Percentiles rank a stretch among this genome's conserved stretches.
Evolutionary conservation across 352 stramenopile genomes (phyloP).

Genomic region (Phytophthora citricola): DNA sequence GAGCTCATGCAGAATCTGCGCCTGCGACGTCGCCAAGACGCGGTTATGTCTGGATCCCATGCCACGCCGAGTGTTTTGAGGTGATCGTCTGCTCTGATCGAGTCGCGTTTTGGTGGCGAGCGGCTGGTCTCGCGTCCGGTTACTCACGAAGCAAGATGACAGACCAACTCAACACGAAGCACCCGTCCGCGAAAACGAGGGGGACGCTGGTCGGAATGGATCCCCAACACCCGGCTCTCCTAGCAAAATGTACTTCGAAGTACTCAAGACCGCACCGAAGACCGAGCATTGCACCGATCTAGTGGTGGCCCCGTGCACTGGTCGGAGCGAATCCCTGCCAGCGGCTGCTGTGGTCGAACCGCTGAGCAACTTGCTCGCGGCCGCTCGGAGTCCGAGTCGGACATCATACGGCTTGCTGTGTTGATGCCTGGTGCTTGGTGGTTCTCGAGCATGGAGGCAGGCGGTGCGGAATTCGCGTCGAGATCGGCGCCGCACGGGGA

Average conservation of each 20-base stretch:
- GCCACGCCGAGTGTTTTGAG: slow-evolving; percentile 11
- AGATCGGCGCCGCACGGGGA: not conserved
- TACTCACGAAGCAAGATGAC: slow-evolving; percentile 18
- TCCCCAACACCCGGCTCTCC: slow-evolving; percentile 18
- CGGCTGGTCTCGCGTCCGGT: slow-evolving; percentile 7
- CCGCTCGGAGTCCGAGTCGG: not conserved
- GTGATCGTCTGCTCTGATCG: slow-evolving; percentile 6
- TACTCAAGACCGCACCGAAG: not conserved
- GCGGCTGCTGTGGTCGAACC: slow-evolving; percentile 5
- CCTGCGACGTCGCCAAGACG: slow-evolving; percentile 23
- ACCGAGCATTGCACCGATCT: not conserved
- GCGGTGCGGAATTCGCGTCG: not conserved
- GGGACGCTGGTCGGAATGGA: slow-evolving; percentile 22
- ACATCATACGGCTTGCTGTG: not conserved
- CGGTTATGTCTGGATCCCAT: slow-evolving; percentile 37
- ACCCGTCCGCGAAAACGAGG: slow-evolving; percentile 22
- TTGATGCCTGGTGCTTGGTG: slow-evolving; percentile 2
- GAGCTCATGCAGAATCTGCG: slow-evolving; percentile 25
- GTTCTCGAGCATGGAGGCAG: not conserved
- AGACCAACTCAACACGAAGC: slow-evolving; percentile 5
- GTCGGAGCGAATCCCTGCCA: slow-evolving; percentile 5
- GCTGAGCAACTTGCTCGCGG: not conserved
- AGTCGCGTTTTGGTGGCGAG: slow-evolving; percentile 3
- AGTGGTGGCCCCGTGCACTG: not conserved
- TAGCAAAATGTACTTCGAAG: not conserved